These are phyloP conservation scores for Echeveria elegans DNA, from an alignment of 164 flowering plant species.

Conservation along the genomic window DNA sequence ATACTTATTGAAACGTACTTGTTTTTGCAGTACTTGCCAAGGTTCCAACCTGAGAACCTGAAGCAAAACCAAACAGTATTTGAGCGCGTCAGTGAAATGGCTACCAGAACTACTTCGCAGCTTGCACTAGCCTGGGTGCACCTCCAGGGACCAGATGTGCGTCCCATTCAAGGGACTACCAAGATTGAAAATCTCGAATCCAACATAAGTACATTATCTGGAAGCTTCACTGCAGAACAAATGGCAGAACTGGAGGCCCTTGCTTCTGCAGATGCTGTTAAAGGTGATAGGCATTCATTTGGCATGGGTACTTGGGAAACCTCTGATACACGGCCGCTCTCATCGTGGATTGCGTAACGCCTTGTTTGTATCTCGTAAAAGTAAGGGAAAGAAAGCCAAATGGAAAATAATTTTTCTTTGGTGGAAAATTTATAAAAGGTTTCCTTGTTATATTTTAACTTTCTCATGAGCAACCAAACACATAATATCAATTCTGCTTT, in stretches of 20 bases:
- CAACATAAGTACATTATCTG: conserved; percentile 31
- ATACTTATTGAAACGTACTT: not conserved
- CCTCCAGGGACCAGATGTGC: conserved; percentile 30
- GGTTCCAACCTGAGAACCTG: conserved; percentile 31
- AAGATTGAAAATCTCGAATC: conserved; percentile 33
- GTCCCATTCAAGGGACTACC: conserved; percentile 36
- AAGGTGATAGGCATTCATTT: conserved; percentile 23
- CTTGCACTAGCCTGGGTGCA: conserved; percentile 36
- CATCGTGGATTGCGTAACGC: conserved; percentile 28
- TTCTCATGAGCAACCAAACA: no score
- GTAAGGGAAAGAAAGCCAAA: no score
- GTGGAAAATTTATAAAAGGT: no score
- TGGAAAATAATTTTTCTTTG: no score
- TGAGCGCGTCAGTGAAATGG: conserved; percentile 24
- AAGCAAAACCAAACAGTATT: conserved; percentile 26
- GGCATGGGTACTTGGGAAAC: conserved; percentile 14
- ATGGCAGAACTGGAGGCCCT: conserved; percentile 35
- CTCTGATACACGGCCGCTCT: conserved; percentile 28
- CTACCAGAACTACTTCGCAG: conserved; percentile 23
- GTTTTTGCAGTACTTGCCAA: conserved; percentile 12
- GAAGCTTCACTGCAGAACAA: conserved; percentile 26
- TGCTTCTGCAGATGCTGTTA: conserved; percentile 27
- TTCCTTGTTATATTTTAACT: no score
- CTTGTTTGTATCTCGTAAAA: no score
- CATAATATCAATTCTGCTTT: no score